Percentiles rank a stretch among this genome's conserved stretches.
Conservation (phyloP, 2,329 filamentous ascomycete species). For the Periglandula ipomoeae region DNA sequence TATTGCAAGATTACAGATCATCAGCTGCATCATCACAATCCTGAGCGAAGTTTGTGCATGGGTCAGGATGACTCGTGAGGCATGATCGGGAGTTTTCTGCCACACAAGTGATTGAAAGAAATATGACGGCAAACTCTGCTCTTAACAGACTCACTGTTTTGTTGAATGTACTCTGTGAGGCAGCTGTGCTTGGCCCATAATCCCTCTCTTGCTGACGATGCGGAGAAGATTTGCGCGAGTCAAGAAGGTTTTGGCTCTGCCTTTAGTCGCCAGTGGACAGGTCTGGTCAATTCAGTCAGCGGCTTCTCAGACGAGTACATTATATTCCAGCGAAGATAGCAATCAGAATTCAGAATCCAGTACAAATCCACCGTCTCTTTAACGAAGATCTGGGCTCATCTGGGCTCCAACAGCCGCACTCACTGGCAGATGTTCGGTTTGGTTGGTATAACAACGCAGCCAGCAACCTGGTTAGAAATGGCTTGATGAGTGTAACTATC, state of each 20-base stretch:
- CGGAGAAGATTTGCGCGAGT: not conserved
- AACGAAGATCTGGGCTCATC: not conserved
- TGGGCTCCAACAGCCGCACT: not conserved
- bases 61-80: no score
- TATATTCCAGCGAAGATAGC: no score
- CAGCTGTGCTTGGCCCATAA: slow-evolving; percentile 1
- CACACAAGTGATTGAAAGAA: not conserved
- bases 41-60: not conserved
- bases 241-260: not conserved
- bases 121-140: not conserved
- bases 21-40: not conserved
- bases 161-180: not conserved
- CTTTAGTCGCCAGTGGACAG: not conserved
- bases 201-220: not conserved
- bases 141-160: not conserved
- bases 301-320: not conserved
- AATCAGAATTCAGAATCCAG: no score
- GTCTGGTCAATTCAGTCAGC: slow-evolving; percentile 1
- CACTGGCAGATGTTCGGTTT: not conserved
- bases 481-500: not conserved
- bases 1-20: not conserved
- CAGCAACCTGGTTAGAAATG: not conserved
- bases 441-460: not conserved
- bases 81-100: no score
- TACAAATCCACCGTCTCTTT: not conserved